Percentiles rank a stretch among this genome's conserved stretches.
Conservation (phyloP, 2,329 filamentous ascomycete genomes). For the Myriosclerotinia curreyana region DNA sequence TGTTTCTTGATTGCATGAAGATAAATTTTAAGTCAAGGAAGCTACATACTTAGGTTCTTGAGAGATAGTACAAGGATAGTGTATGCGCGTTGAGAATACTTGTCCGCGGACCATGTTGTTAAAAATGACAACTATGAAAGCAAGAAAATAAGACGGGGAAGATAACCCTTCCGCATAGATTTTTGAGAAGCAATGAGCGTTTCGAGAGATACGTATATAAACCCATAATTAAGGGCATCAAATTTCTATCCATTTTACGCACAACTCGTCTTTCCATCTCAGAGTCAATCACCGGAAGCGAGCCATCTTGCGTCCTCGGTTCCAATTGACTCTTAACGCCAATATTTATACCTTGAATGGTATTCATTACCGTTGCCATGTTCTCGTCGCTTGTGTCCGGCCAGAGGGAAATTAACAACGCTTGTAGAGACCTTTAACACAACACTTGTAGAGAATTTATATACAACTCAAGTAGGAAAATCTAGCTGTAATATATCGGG, state of each 20-base stretch:
- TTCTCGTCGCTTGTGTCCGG: not conserved
- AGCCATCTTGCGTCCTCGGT: not conserved
- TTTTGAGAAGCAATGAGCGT: constrained; percentile 53
- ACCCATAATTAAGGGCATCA: constrained; percentile 45
- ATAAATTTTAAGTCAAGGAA: no score
- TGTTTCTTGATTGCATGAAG: no score
- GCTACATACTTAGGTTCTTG: no score
- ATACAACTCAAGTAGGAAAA: not conserved
- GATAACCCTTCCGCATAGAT: constrained; percentile 69
- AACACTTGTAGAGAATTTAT: not conserved
- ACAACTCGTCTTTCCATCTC: constrained; percentile 49
- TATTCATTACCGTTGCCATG: not conserved
- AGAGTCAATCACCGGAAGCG: constrained; percentile 11
- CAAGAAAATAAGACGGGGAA: constrained; percentile 66
- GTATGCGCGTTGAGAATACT: constrained; percentile 60
- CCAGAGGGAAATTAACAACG: not conserved
- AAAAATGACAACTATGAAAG: constrained; percentile 59
- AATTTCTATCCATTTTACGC: constrained; percentile 55
- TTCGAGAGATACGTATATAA: constrained; percentile 24
- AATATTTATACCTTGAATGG: not conserved
- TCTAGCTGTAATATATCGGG: constrained; percentile 5
- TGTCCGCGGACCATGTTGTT: constrained; percentile 66
- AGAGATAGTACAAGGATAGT: constrained; percentile 54
- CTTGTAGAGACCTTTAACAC: not conserved
- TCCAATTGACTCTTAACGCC: constrained; percentile 6